Evolutionary conservation across 441 rosid species (phyloP), one percentile per base, ranked within the genome.

Genomic region (Pelargonium cotyledonis): DNA sequence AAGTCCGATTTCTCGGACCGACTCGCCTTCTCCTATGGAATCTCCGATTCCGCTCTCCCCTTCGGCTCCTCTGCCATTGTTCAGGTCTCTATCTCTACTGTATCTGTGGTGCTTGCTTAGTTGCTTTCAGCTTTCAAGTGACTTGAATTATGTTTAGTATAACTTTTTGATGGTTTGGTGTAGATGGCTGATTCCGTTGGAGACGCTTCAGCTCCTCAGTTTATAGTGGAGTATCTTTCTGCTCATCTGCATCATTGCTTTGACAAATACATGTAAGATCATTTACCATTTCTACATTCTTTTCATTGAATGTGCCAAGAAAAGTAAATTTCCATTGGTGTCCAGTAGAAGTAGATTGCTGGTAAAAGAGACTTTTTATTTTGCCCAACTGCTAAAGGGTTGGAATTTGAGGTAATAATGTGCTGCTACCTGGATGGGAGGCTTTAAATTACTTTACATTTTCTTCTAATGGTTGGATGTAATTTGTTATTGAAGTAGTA

Each of bases 11-110:
- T 86, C 86, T 86, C 91, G 11, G 86, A 84, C 58, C 75, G 79
- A 49, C 80, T 88, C 29, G 40, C 76, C 66, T 85, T 88, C 82
- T 86, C 83, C 55, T 77, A 84, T 76, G 96, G 88, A 76, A 71
- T 89, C 68, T 84, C 95, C 70, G 81, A 83, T 78, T 88, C 90
- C 40, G 79, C 89, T 58, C 85, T 91, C 23, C 96, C 96, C 67
- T 80, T 83, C 68, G 89, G 85, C 44, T 88, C 89, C 75, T 81
- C 95, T 71, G 93, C 95, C 63, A 85, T 89, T 55, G 92, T 91
- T 16, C 80, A 89, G 91, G 93, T 88, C 21, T 51, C 40, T 12
- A 29, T 35, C 55, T 64, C 11, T 18, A 49, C 12, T 4, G 26
- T 38, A 14, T 18, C 14, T 12, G 16, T 21, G 29, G 1, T 38